Evolutionary conservation across 495 filamentous ascomycete genomes (phyloP).

Genomic region (Tuber aestivum): DNA sequence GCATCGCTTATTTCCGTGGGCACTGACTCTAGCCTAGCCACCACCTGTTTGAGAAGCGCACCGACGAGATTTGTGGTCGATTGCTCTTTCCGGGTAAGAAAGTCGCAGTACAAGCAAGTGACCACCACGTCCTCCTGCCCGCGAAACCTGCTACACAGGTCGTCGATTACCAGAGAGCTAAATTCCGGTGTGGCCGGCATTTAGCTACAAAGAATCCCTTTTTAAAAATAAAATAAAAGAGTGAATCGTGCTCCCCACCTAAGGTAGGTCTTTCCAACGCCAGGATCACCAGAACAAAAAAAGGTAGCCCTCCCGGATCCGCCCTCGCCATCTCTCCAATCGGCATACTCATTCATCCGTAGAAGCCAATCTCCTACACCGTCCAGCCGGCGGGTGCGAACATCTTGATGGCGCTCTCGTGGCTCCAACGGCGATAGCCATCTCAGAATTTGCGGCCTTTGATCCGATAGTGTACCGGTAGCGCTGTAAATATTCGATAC

Average conservation of each 20-base stretch:
- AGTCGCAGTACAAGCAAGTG: conserved; percentile 1
- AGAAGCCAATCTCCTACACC: neutral
- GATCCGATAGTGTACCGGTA: neutral
- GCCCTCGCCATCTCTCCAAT: neutral
- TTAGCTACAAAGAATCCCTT: neutral
- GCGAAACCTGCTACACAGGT: neutral
- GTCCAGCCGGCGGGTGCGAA: neutral
- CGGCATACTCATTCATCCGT: neutral
- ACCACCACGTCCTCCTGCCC: neutral
- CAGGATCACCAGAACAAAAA: neutral
- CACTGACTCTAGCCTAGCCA: neutral
- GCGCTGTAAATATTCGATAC: neutral
- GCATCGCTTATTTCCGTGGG: neutral
- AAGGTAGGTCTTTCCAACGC: neutral
- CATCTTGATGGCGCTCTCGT: neutral
- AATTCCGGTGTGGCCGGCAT: neutral
- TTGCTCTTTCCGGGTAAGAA: neutral
- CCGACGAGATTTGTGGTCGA: neutral
- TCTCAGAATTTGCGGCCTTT: neutral
- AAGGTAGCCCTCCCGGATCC: neutral
- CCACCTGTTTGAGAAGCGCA: neutral
- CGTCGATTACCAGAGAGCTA: neutral
- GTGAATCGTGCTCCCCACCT: neutral
- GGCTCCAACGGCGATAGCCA: neutral
- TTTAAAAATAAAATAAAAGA: neutral